These are phyloP conservation scores for Hymenoscyphus infarciens DNA, from an alignment of 2,329 filamentous ascomycete species.

Conservation along the genomic window DNA sequence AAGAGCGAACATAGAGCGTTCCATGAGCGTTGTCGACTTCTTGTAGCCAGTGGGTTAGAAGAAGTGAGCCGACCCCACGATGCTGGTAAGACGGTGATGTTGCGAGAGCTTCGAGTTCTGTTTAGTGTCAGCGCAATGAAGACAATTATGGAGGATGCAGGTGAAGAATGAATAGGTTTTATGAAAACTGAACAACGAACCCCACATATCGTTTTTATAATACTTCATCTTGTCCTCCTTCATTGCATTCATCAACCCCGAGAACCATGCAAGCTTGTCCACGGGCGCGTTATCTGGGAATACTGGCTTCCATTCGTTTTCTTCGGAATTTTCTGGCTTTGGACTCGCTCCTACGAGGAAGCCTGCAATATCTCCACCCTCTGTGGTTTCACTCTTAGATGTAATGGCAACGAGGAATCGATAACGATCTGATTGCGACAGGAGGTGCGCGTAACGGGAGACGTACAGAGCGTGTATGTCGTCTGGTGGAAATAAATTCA, in stretches of 20 bases:
- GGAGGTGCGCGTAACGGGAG: conserved; percentile 7
- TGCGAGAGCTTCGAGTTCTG: conserved; percentile 2
- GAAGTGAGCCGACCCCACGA: conserved; percentile 10
- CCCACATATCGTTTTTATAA: conserved; percentile 11
- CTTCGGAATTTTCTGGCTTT: neutral
- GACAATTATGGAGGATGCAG: neutral
- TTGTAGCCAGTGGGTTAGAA: conserved; percentile 11
- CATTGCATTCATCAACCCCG: conserved; percentile 9
- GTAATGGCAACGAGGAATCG: conserved; percentile 12
- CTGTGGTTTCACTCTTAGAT: conserved; percentile 11
- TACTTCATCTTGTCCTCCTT: conserved; percentile 15
- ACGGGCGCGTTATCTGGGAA: neutral
- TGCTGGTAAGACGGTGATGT: conserved; percentile 10
- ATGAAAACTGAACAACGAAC: conserved; percentile 8
- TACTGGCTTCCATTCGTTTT: neutral
- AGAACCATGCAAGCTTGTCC: conserved; percentile 11
- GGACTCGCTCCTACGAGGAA: conserved; percentile 6
- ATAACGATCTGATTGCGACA: conserved; percentile 9
- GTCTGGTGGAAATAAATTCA: conserved; percentile 12
- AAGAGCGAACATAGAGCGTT: conserved; percentile 11
- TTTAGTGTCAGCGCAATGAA: neutral
- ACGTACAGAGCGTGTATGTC: conserved; percentile 11
- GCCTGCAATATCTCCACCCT: conserved; percentile 11
- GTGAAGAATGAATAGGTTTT: neutral
- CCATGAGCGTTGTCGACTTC: conserved; percentile 12